Base-by-base conservation (phyloP, 225 moss, liverwort and hornwort genomes). In the Rhytidiadelphus loreus region DNA sequence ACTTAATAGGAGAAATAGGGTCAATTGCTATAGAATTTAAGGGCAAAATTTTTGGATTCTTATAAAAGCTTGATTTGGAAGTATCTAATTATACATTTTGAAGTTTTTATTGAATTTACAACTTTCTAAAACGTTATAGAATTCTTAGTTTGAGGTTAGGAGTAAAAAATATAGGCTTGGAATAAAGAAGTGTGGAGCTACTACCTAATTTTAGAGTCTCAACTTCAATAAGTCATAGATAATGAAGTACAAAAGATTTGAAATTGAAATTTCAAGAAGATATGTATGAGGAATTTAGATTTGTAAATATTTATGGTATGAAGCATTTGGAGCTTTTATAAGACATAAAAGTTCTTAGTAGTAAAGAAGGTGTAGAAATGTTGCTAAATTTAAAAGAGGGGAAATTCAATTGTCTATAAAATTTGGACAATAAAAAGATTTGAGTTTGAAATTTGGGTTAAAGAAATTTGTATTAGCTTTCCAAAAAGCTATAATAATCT, bases 191-290 rank as follows among this genome's bases (percentile, higher is more conserved):
- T 3, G 1, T 35, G 8, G 3, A 23, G 0, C 1, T 53, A 2
- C 0, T 0, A 2, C 0, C 0, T 0, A 0, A 52, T 53, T 53
- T 33, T 14, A 13, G 1, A 23, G 2, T 14, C 9, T 77, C 5
- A 23, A 77, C 23, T 77, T 37, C 14, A 35, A 22, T 8, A 53
- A 33, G 2, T 76, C 2, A 22, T 35, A 52, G 3, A 33, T 52
- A 35, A 52, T 0, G 0, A 5, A 22, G 3, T 22, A 19, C 22
- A 33, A 2, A 35, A 52, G 22, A 76, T 76, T 2, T 33, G 3
- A 52, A 76, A 5, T 76, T 13, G 8, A 21, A 50, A 29, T 75
- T 33, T 21, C 4, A 5, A 33, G 12, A 32, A 20, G 75, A 33
- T 33, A 5, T 48, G 1, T 20, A 10, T 32, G 20, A 50, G 5